These are phyloP conservation scores for Pseudoturritis turrita DNA, from an alignment of 345 rosid species.

Conservation along the genomic window DNA sequence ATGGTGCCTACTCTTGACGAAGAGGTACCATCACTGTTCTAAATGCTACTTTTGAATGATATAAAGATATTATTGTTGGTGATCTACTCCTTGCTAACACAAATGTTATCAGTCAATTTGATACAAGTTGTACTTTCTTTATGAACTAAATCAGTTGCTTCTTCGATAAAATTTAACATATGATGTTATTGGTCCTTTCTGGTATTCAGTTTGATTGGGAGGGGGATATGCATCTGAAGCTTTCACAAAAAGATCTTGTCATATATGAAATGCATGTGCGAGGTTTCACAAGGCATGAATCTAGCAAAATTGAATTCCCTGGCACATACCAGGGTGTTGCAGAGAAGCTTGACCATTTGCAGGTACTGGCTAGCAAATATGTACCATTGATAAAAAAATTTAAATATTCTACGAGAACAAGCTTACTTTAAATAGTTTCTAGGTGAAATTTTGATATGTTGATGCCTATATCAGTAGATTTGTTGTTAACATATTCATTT, in stretches of 20 bases:
- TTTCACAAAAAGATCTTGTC: conserved; percentile 70
- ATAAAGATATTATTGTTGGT: neutral
- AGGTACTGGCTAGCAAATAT: conserved; percentile 42
- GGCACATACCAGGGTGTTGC: conserved; percentile 81
- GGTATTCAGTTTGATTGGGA: conserved; percentile 92
- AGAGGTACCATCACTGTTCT: conserved; percentile 43
- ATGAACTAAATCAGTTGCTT: neutral
- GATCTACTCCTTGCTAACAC: neutral
- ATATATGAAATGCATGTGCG: conserved; percentile 95
- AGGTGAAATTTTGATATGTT: neutral
- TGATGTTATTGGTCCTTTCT: neutral
- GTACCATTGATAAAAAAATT: neutral
- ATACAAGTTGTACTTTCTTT: neutral
- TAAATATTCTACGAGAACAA: neutral
- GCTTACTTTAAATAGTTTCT: neutral
- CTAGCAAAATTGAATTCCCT: conserved; percentile 65
- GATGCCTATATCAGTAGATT: neutral
- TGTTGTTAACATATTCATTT: neutral
- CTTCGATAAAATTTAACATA: neutral
- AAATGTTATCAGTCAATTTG: neutral
- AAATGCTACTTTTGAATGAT: neutral
- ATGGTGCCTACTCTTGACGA: conserved; percentile 59
- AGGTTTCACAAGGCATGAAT: conserved; percentile 84
- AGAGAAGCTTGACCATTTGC: conserved; percentile 92
- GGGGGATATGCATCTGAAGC: conserved; percentile 82